phyloP scores from a whole-genome alignment of 495 filamentous ascomycete species.

The Podospora comata region DNA sequence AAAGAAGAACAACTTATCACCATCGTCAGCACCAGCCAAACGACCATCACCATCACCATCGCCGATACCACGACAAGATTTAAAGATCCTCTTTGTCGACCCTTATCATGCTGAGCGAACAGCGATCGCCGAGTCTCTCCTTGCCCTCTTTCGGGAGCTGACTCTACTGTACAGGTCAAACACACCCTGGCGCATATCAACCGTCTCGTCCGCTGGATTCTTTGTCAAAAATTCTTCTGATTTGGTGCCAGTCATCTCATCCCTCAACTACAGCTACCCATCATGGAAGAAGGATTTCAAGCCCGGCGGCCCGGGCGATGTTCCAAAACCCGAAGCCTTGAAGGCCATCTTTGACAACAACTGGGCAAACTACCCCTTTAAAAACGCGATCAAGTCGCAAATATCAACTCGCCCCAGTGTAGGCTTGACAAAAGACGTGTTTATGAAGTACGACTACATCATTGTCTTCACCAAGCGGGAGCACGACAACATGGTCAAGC shows the following conservation, averaged over 20 bases:
- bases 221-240: slow-evolving; percentile 19
- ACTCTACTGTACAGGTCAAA: slow-evolving; percentile 9
- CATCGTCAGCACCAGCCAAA: neutral
- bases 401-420: neutral
- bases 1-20: neutral
- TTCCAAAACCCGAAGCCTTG: neutral
- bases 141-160: slow-evolving; percentile 20
- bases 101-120: slow-evolving; percentile 24
- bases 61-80: slow-evolving; percentile 11
- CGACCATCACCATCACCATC: slow-evolving; percentile 11
- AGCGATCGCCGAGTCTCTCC: slow-evolving; percentile 24
- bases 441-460: slow-evolving; percentile 24
- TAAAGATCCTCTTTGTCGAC: slow-evolving; percentile 29
- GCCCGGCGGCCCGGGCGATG: slow-evolving; percentile 9
- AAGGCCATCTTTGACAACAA: slow-evolving; percentile 29
- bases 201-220: slow-evolving; percentile 27
- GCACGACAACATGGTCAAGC: slow-evolving; percentile 27
- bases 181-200: slow-evolving; percentile 21
- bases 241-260: slow-evolving; percentile 18
- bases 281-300: slow-evolving; percentile 15
- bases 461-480: slow-evolving; percentile 28
- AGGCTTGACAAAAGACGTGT: slow-evolving; percentile 22
- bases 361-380: slow-evolving; percentile 23
- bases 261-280: slow-evolving; percentile 22
- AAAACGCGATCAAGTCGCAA: slow-evolving; percentile 13